Evolutionary conservation across 148 eudicot species (phyloP).

Genomic region (Hydrangea macrophylla): DNA sequence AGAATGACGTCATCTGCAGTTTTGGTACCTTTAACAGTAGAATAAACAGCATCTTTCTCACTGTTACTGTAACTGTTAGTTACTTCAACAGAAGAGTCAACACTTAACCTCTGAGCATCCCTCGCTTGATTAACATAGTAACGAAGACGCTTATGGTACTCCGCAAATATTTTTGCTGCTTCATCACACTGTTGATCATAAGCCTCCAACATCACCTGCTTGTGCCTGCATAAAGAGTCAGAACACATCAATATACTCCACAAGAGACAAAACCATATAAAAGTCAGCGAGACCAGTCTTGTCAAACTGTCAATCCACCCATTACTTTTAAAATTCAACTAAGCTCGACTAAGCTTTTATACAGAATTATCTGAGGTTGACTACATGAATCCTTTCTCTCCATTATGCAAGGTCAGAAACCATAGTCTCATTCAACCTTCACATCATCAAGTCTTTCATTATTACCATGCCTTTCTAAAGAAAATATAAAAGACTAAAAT

Average conservation of each 20-base stretch:
- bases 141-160: constrained; percentile 89
- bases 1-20: constrained; percentile 85
- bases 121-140: constrained; percentile 80
- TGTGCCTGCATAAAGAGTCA: constrained; percentile 64
- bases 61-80: constrained; percentile 51
- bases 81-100: constrained; percentile 52
- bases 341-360: too few species aligned
- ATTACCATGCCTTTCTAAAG: neutral
- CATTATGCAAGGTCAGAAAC: too few species aligned
- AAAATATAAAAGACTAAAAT: too few species aligned
- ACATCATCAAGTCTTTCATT: too few species aligned
- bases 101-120: constrained; percentile 60
- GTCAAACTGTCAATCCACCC: constrained; percentile 5
- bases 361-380: too few species aligned
- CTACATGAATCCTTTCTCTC: too few species aligned
- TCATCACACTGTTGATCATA: constrained; percentile 96
- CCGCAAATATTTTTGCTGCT: constrained; percentile 93
- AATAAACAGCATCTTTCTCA: constrained; percentile 74
- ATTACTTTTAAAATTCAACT: too few species aligned
- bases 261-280: neutral
- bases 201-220: constrained; percentile 86
- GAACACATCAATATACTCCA: constrained; percentile 4
- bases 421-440: too few species aligned
- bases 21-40: constrained; percentile 79
- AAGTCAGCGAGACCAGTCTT: neutral